Evolutionary conservation across 1,284 basidiomycete genomes (phyloP).

Genomic region (Amylostereum areolatum): DNA sequence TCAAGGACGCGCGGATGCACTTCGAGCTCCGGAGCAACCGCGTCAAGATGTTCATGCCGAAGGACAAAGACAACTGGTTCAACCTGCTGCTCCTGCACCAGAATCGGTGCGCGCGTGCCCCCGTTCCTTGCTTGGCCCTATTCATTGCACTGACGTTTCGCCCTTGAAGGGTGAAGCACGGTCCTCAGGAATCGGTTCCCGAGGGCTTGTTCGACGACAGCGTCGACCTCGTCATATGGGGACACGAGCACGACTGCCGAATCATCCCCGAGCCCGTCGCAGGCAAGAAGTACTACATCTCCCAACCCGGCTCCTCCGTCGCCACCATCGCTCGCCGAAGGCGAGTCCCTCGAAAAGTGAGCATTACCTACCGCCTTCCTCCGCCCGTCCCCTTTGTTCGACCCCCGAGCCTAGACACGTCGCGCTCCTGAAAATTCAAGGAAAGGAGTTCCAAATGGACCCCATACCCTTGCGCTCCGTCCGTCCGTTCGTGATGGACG

Average conservation of each 20-base stretch:
- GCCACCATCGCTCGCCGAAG: slow-evolving; percentile 91
- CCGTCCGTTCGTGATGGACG: slow-evolving; percentile 91
- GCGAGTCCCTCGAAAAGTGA: slow-evolving; percentile 86
- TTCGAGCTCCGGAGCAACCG: slow-evolving; percentile 92
- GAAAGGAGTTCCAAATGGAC: slow-evolving; percentile 81
- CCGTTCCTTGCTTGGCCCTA: not conserved
- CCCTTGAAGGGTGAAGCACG: slow-evolving; percentile 88
- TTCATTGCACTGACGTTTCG: too few species aligned
- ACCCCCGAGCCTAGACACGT: slow-evolving; percentile 61
- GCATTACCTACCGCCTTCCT: slow-evolving; percentile 19
- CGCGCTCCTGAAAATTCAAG: slow-evolving; percentile 79
- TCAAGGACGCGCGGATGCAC: slow-evolving; percentile 95
- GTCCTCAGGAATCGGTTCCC: slow-evolving; percentile 88
- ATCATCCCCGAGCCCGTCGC: slow-evolving; percentile 88
- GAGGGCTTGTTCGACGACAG: slow-evolving; percentile 98
- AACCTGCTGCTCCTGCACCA: slow-evolving; percentile 94
- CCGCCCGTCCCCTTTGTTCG: slow-evolving; percentile 5
- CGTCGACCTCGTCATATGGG: slow-evolving; percentile 93
- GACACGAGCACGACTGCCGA: slow-evolving; percentile 97
- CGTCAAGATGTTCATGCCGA: slow-evolving; percentile 94
- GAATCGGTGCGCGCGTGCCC: slow-evolving; percentile 62
- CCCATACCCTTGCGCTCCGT: slow-evolving; percentile 88
- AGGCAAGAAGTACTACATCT: slow-evolving; percentile 88
- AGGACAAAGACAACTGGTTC: slow-evolving; percentile 89
- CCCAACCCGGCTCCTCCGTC: slow-evolving; percentile 93